Evolutionary conservation across 2,329 filamentous ascomycete species (phyloP).

Genomic region (Colletotrichum higginsianum): DNA sequence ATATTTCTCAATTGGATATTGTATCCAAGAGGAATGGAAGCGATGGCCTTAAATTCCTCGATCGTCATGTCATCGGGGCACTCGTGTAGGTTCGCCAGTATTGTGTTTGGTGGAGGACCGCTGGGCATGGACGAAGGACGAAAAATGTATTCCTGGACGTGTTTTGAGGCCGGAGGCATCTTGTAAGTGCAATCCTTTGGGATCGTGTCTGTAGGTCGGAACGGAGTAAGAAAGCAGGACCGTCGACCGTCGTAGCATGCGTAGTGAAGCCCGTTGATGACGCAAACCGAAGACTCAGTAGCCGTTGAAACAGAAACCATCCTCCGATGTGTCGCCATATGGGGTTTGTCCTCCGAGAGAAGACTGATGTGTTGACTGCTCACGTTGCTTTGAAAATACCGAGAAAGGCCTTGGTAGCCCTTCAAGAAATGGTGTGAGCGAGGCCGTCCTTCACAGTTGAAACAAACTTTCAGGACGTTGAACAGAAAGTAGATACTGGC

Average conservation of each 20-base stretch:
- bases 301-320: slow-evolving; percentile 46
- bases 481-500: slow-evolving; percentile 58
- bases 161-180: slow-evolving; percentile 49
- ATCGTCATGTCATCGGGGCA: slow-evolving; percentile 65
- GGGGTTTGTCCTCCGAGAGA: slow-evolving; percentile 55
- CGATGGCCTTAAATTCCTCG: slow-evolving; percentile 69
- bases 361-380: slow-evolving; percentile 45
- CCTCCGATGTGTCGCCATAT: slow-evolving; percentile 53
- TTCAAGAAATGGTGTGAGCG: not conserved
- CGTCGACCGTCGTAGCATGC: slow-evolving; percentile 52
- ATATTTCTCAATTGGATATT: slow-evolving; percentile 71
- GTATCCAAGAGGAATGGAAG: slow-evolving; percentile 62
- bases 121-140: slow-evolving; percentile 47
- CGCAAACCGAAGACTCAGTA: slow-evolving; percentile 55
- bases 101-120: slow-evolving; percentile 61
- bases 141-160: slow-evolving; percentile 58
- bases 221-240: slow-evolving; percentile 34
- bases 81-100: slow-evolving; percentile 63
- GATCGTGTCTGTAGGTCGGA: slow-evolving; percentile 46
- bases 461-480: slow-evolving; percentile 52
- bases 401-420: not conserved
- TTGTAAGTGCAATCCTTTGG: slow-evolving; percentile 56
- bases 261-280: slow-evolving; percentile 62
- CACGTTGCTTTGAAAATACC: not conserved
- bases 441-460: not conserved